phyloP scores from a whole-genome alignment of 2,329 filamentous ascomycete species.

The Sordariomycetes sp. region DNA sequence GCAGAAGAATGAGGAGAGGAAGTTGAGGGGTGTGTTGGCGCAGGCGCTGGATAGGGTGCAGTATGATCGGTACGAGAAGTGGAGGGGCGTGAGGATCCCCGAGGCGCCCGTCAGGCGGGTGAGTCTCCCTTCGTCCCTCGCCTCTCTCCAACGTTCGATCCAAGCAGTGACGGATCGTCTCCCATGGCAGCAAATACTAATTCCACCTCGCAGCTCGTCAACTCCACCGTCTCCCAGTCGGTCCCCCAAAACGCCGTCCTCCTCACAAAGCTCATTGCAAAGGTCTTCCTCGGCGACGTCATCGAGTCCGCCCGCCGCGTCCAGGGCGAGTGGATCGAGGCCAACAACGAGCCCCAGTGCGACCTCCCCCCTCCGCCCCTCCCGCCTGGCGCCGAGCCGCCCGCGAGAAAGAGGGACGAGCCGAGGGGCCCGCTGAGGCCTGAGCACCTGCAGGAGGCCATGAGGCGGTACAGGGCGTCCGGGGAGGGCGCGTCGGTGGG shows the following conservation, averaged over 20 bases:
- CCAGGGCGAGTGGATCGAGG: slow-evolving; percentile 56
- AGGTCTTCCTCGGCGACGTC: slow-evolving; percentile 64
- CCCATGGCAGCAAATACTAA: neutral
- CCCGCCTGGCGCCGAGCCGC: slow-evolving; percentile 7
- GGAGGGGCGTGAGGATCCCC: slow-evolving; percentile 54
- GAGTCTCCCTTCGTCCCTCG: slow-evolving; percentile 13
- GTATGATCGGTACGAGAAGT: slow-evolving; percentile 56
- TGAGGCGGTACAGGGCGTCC: slow-evolving; percentile 51
- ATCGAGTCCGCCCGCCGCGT: slow-evolving; percentile 59
- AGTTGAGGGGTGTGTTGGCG: slow-evolving; percentile 46
- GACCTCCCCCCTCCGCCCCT: slow-evolving; percentile 31
- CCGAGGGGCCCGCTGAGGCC: slow-evolving; percentile 50
- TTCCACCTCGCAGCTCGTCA: slow-evolving; percentile 44
- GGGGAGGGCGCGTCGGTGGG: slow-evolving; percentile 51
- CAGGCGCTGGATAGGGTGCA: slow-evolving; percentile 53
- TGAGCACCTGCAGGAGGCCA: slow-evolving; percentile 62
- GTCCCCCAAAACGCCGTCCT: slow-evolving; percentile 61
- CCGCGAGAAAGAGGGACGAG: slow-evolving; percentile 9
- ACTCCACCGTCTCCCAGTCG: slow-evolving; percentile 68
- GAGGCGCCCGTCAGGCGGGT: slow-evolving; percentile 57
- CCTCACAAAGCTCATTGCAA: slow-evolving; percentile 63
- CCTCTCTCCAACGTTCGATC: no score
- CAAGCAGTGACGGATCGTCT: slow-evolving; percentile 3
- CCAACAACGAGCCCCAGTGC: slow-evolving; percentile 41
- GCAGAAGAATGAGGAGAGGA: slow-evolving; percentile 49